A percentile compares a stretch with the other conserved stretches of the same genome.
Evolutionary conservation across 2,329 filamentous ascomycete species (phyloP).

Genomic region (Cadophora gregata): DNA sequence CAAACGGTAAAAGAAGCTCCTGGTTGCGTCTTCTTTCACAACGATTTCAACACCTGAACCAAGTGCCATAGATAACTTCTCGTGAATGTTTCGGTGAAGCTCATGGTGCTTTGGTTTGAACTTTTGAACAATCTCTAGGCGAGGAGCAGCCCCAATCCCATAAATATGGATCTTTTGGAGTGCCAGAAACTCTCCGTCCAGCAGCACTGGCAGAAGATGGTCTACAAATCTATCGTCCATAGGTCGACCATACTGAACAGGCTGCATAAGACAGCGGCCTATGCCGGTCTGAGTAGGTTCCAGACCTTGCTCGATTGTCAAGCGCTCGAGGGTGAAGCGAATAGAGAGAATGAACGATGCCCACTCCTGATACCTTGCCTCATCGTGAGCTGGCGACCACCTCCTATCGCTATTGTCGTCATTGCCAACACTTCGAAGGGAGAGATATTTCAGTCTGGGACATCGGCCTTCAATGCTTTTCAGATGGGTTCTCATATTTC

Average conservation of each 20-base stretch:
- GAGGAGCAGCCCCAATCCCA: background rate
- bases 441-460: background rate
- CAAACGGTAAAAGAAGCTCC: too few relatives aligned
- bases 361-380: slow-evolving; percentile 14
- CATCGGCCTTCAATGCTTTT: background rate
- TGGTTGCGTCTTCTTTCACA: too few relatives aligned
- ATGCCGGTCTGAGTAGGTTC: background rate
- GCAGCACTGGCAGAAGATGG: background rate
- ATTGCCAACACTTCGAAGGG: slow-evolving; percentile 2
- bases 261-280: background rate
- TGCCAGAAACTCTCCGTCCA: background rate
- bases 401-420: background rate
- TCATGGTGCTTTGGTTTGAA: too few relatives aligned
- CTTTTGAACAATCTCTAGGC: too few relatives aligned
- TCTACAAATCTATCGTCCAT: slow-evolving; percentile 8
- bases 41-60: too few relatives aligned
- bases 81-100: too few relatives aligned
- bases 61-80: too few relatives aligned
- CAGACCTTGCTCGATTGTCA: slow-evolving; percentile 10
- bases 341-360: slow-evolving; percentile 5
- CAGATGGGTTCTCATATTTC: background rate
- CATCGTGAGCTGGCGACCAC: slow-evolving; percentile 8
- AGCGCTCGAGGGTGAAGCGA: background rate
- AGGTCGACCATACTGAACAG: background rate
- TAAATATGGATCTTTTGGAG: background rate